A percentile compares a stretch with the other conserved stretches of the same genome.
These are phyloP conservation scores for Podaxis pistillaris DNA, from an alignment of 768 basidiomycete species.

Conservation along the genomic window DNA sequence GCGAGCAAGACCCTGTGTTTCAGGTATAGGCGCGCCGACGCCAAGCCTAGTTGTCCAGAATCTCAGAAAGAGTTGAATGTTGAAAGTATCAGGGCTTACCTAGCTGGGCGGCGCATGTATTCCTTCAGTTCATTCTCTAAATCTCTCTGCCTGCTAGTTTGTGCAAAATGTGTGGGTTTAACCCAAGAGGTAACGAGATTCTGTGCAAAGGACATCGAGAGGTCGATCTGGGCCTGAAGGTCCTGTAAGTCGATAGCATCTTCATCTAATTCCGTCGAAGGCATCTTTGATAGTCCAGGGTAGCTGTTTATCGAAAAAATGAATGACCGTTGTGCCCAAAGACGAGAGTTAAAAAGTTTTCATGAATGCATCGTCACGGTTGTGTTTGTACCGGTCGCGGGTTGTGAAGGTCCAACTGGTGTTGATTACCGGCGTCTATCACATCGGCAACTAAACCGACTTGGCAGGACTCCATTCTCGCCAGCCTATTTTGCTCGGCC, in stretches of 20 bases:
- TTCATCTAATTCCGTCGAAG: constrained; percentile 33
- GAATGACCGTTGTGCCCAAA: neutral
- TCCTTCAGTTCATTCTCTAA: constrained; percentile 61
- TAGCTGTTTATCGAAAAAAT: neutral
- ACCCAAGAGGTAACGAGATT: constrained; percentile 78
- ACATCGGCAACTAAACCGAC: neutral
- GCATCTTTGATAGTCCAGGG: constrained; percentile 20
- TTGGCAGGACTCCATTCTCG: neutral
- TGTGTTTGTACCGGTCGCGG: neutral
- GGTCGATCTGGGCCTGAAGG: constrained; percentile 80
- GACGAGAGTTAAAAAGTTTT: neutral
- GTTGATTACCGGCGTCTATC: constrained; percentile 9
- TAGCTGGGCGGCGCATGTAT: constrained; percentile 65
- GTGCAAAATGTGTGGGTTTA: constrained; percentile 46
- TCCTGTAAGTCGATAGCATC: constrained; percentile 64
- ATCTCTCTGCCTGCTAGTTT: constrained; percentile 32
- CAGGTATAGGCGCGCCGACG: constrained; percentile 66
- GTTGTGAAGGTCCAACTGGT: neutral
- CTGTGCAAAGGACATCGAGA: constrained; percentile 76
- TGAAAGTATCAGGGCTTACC: constrained; percentile 43
- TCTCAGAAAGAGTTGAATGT: neutral
- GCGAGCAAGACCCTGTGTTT: constrained; percentile 39
- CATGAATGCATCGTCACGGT: neutral
- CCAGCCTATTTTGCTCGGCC: neutral
- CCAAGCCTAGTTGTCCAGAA: constrained; percentile 51